These are phyloP conservation scores for Saksenaea oblongispora DNA, from an alignment of 371 early-diverging fungal genomes.

Conservation along the genomic window DNA sequence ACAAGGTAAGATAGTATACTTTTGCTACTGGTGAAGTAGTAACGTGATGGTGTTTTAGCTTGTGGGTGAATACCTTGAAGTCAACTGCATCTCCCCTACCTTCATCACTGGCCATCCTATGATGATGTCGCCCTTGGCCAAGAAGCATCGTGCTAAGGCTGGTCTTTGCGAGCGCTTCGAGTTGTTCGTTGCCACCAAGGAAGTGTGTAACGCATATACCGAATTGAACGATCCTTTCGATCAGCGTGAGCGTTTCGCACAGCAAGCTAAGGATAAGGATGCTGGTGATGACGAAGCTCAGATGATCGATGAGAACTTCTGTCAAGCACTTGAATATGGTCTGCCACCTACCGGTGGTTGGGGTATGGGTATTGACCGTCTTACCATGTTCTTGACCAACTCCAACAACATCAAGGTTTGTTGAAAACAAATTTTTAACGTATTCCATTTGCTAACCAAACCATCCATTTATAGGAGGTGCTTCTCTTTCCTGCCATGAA, in stretches of 20 bases:
- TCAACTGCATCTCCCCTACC: slow-evolving; percentile 94
- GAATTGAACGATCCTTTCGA: slow-evolving; percentile 99
- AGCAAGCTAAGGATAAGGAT: slow-evolving; percentile 96
- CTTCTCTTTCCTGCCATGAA: slow-evolving; percentile 96
- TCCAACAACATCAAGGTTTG: slow-evolving; percentile 90
- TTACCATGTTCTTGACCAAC: slow-evolving; percentile 99
- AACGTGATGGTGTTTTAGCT: slow-evolving; percentile 46
- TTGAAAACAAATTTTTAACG: neutral
- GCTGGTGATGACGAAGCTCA: slow-evolving; percentile 99
- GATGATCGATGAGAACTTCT: slow-evolving; percentile 98
- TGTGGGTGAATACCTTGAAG: slow-evolving; percentile 98
- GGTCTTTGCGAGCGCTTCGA: slow-evolving; percentile 99
- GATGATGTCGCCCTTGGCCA: slow-evolving; percentile 99
- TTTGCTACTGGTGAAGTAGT: neutral
- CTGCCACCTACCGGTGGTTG: slow-evolving; percentile 99
- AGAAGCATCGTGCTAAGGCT: slow-evolving; percentile 90
- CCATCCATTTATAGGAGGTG: slow-evolving; percentile 75
- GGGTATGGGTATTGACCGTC: slow-evolving; percentile 99
- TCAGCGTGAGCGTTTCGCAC: slow-evolving; percentile 96
- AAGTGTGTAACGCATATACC: slow-evolving; percentile 98
- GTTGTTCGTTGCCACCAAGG: slow-evolving; percentile 99
- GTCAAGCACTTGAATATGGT: slow-evolving; percentile 97
- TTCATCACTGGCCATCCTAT: slow-evolving; percentile 98
- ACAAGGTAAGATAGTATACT: slow-evolving; percentile 62
- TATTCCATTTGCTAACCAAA: neutral